Base-by-base conservation (phyloP, 495 filamentous ascomycete genomes). In the Penicillium bovifimosum region DNA sequence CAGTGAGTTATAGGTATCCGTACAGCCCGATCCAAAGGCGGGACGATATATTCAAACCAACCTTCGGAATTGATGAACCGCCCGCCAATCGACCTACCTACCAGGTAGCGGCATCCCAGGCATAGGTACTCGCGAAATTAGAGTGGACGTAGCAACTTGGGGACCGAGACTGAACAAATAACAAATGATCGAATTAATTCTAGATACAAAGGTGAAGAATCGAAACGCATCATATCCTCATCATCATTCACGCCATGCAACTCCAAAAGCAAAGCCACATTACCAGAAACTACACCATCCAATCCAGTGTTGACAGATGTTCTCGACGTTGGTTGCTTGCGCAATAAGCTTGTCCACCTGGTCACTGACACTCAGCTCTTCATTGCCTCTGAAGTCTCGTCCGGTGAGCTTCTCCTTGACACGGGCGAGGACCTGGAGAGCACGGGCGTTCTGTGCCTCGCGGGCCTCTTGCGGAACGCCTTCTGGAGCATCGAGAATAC, bases 241-340 rank as follows among this genome's bases (percentile, higher is more conserved):
- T 62, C 52, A 50, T 52, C 48, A 55, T 47, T 10, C 38, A 53
- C 33, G 34, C 55, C 53, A 28, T 27, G 31, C 39, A 56, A 53
- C 56, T 54, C 52, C 43, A 53, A 47, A 53, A 54, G 26, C 34
- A 41, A 58, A 53, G 9, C 35, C 18, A 17, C 51, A 53, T 69
- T 49, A 95, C 88, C 89, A 92, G 78, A 92, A 95, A 70, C 87
- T 91, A 69, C 90, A 95, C 90, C 90, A 95, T 47, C 92, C 93
- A 53, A 97, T 96, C 69, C 96, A 99, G 73, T 97, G 93, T 73
- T 96, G 93, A 64, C 95, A 97, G 51, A 99, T 77, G 71, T 97
- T 97, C 76, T 97, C 95, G 40, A 96, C 76, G 59, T 89, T 96
- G 6, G 93, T 97, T 16, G 95, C 95, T 71, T 99, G 92, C 31